Conservation (phyloP, 1,139 yeast genomes). For the Yamadazyma aaseri region DNA sequence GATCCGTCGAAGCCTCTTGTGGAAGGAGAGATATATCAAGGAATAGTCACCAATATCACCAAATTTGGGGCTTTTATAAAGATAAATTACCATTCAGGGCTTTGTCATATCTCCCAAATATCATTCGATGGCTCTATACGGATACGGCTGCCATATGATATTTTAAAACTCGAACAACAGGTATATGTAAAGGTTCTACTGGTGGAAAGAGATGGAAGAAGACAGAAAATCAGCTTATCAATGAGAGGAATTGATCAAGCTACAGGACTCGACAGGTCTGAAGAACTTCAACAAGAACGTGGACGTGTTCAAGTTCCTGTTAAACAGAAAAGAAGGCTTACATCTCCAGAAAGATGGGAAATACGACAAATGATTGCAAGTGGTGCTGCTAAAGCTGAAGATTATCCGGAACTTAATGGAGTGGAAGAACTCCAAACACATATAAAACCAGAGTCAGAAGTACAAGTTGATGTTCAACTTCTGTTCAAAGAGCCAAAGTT, state of each 20-base stretch:
- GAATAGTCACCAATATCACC: slow-evolving; percentile 58
- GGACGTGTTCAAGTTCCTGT: slow-evolving; percentile 12
- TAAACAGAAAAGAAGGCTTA: slow-evolving; percentile 45
- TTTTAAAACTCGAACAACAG: slow-evolving; percentile 53
- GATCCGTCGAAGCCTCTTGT: not conserved
- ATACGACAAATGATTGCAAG: slow-evolving; percentile 77
- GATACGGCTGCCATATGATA: slow-evolving; percentile 58
- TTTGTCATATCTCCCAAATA: slow-evolving; percentile 77
- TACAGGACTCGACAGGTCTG: slow-evolving; percentile 51
- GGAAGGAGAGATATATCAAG: slow-evolving; percentile 52
- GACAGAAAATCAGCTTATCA: slow-evolving; percentile 53
- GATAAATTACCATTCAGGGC: slow-evolving; percentile 42
- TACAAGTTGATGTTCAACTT: slow-evolving; percentile 71
- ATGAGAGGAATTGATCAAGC: slow-evolving; percentile 76
- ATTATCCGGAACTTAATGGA: slow-evolving; percentile 60
- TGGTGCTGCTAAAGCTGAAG: slow-evolving; percentile 68
- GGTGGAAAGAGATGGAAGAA: slow-evolving; percentile 29
- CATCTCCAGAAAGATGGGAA: slow-evolving; percentile 93
- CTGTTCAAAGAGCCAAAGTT: slow-evolving; percentile 71
- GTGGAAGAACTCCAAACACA: slow-evolving; percentile 19
- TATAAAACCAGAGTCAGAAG: slow-evolving; percentile 40
- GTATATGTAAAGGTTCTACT: slow-evolving; percentile 63
- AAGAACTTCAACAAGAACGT: slow-evolving; percentile 27
- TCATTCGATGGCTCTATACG: slow-evolving; percentile 43
- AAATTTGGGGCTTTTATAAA: slow-evolving; percentile 78